Percentiles rank a stretch among this genome's conserved stretches.
These are phyloP conservation scores for Monosporascus sp. DNA, from an alignment of 2,329 filamentous ascomycete species.

Conservation along the genomic window DNA sequence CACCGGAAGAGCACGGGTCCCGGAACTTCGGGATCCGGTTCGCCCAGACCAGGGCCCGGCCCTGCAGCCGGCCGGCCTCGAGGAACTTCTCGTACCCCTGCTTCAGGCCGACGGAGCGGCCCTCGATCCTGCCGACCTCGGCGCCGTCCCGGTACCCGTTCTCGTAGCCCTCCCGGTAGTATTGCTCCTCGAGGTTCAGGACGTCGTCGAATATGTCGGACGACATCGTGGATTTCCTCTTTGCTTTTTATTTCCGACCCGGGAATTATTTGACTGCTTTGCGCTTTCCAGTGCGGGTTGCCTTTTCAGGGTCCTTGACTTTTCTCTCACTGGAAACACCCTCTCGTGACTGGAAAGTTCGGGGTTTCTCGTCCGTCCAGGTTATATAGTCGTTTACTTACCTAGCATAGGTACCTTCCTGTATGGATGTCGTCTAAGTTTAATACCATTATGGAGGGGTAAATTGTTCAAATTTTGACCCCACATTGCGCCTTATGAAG, in stretches of 20 bases:
- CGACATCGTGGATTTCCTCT: constrained; percentile 15
- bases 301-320: neutral
- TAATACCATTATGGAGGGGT: too few species aligned
- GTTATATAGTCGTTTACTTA: too few species aligned
- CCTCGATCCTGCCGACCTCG: constrained; percentile 76
- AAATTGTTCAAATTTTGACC: too few species aligned
- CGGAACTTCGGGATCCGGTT: constrained; percentile 51
- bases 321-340: too few species aligned
- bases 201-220: constrained; percentile 48
- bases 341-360: too few species aligned
- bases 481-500: too few species aligned
- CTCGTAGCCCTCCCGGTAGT: constrained; percentile 77
- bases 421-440: too few species aligned
- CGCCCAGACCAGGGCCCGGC: constrained; percentile 77
- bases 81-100: constrained; percentile 92
- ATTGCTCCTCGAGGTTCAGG: constrained; percentile 58
- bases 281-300: neutral
- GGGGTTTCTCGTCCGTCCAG: too few species aligned
- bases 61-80: constrained; percentile 72
- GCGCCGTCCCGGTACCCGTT: constrained; percentile 72
- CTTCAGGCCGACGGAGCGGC: constrained; percentile 82
- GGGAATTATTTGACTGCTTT: neutral
- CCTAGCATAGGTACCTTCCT: too few species aligned
- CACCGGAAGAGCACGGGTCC: neutral
- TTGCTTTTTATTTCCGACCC: neutral